Evolutionary conservation across 495 filamentous ascomycete species (phyloP), one percentile per base, ranked within the genome.

Genomic region (Xylaria flabelliformis): DNA sequence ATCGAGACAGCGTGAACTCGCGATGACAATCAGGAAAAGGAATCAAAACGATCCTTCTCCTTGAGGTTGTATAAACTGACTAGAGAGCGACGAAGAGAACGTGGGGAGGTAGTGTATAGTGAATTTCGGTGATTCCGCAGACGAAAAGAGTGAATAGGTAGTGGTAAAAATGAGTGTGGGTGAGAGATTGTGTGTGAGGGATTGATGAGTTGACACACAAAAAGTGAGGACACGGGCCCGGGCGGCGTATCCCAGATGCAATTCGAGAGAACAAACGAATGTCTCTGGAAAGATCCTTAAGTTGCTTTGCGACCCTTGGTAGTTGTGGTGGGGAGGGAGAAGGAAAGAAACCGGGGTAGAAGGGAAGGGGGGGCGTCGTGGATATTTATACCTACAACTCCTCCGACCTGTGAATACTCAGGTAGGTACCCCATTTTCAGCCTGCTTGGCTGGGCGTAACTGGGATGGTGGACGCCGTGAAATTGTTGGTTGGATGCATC

Each of bases 1-100:
- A 78, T 77, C 74, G 78, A 75, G 70, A 71, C 77, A 81, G 74
- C 79, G 77, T 77, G 69, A 75, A 67, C 71, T 78, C 67, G 73
- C 70, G 74, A 77, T 77, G 62, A 67, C 75, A 78, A 76, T 61
- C 74, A 76, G 76, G 71, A 53, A 56, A 64, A 56, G 59, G 17
- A 72, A 32, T 46, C 48, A 34, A 24, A 21, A 46, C 24, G 44
- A 29, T 44, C 29, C 59, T 55, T 64, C 12, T 61, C 48, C 61
- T 42, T 51, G 36, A 46, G 48, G 32, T 71, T 71, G 73, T 72
- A n/a, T 69, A n/a, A 48, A 73, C 74, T 80, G 76, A 62, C 75
- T 71, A 85, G 81, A 83, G 83, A 85, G 81, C 74, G 83, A 85
- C 82, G 82, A 85, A 85, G 84, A 76, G 81, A 80, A 79, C 74